A percentile compares a stretch with the other conserved stretches of the same genome.
phyloP scores from a whole-genome alignment of 768 basidiomycete species.

The Lentinus brumalis region DNA sequence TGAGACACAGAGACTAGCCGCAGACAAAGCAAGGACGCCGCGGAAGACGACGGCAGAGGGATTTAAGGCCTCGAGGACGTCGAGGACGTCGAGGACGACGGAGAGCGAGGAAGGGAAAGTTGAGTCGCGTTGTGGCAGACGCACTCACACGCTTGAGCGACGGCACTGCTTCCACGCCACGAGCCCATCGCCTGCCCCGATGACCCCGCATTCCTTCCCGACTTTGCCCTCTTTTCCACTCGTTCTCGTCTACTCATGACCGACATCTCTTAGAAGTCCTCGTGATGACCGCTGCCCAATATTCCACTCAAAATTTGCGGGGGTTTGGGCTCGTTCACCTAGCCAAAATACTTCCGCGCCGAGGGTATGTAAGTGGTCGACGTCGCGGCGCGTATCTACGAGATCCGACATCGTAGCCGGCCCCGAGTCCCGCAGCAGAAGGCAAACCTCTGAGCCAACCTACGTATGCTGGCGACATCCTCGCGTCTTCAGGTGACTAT shows the following conservation, averaged over 20 bases:
- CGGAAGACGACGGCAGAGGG: slow-evolving; percentile 12
- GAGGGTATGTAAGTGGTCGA: neutral
- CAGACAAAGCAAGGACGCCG: slow-evolving; percentile 8
- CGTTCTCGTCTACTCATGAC: neutral
- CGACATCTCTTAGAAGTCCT: neutral
- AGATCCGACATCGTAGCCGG: slow-evolving; percentile 1
- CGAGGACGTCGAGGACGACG: slow-evolving; percentile 15
- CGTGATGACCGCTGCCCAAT: neutral
- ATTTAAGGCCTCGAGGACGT: slow-evolving; percentile 15
- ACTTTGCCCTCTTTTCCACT: neutral
- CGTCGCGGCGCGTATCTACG: neutral
- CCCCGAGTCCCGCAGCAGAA: neutral
- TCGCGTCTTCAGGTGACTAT: too few species aligned
- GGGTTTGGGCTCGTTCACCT: too few species aligned
- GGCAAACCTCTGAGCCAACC: too few species aligned
- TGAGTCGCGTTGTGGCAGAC: slow-evolving; percentile 22
- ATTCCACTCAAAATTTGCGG: too few species aligned
- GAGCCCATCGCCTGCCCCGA: slow-evolving; percentile 17
- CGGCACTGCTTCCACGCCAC: slow-evolving; percentile 25
- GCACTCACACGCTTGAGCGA: slow-evolving; percentile 23
- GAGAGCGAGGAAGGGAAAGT: slow-evolving; percentile 18
- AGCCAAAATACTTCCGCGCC: slow-evolving; percentile 3
- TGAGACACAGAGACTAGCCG: neutral
- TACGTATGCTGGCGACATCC: too few species aligned
- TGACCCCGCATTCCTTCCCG: slow-evolving; percentile 2